A percentile compares a stretch with the other conserved stretches of the same genome.
phyloP scores from a whole-genome alignment of 1,139 yeast genomes.

The Suhomyces coccinellae region DNA sequence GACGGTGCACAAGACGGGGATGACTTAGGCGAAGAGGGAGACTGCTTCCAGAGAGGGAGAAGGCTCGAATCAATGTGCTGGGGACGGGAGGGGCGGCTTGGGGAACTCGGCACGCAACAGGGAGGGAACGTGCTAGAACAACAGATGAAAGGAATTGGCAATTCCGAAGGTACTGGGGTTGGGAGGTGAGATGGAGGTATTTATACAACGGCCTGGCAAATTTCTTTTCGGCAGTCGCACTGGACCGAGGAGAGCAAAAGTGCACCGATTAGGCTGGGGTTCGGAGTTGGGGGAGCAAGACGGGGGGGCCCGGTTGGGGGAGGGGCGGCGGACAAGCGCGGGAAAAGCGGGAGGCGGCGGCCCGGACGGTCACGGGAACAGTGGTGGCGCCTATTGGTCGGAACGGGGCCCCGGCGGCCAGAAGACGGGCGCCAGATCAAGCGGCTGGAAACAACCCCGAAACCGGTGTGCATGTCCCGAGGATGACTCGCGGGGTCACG shows the following conservation, averaged over 20 bases:
- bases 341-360: not conserved
- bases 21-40: no score
- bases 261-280: not conserved
- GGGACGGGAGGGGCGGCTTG: no score
- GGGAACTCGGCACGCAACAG: no score
- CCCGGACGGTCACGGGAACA: not conserved
- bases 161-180: not conserved
- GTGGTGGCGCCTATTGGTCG: not conserved
- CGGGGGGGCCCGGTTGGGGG: not conserved
- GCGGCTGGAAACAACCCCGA: not conserved
- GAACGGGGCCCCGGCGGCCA: not conserved
- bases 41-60: no score
- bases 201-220: slow-evolving; percentile 1
- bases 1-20: no score
- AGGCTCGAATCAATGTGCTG: no score
- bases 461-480: not conserved
- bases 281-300: not conserved
- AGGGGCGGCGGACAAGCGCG: not conserved
- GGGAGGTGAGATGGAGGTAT: not conserved
- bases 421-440: not conserved
- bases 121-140: no score
- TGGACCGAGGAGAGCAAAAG: slow-evolving; percentile 2
- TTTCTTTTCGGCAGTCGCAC: not conserved
- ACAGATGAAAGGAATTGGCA: not conserved
- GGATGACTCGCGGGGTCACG: slow-evolving; percentile 1